Evolutionary conservation across 1,284 basidiomycete genomes (phyloP), one percentile per base, ranked within the genome.

Genomic region (Cryptococcus hybrid): DNA sequence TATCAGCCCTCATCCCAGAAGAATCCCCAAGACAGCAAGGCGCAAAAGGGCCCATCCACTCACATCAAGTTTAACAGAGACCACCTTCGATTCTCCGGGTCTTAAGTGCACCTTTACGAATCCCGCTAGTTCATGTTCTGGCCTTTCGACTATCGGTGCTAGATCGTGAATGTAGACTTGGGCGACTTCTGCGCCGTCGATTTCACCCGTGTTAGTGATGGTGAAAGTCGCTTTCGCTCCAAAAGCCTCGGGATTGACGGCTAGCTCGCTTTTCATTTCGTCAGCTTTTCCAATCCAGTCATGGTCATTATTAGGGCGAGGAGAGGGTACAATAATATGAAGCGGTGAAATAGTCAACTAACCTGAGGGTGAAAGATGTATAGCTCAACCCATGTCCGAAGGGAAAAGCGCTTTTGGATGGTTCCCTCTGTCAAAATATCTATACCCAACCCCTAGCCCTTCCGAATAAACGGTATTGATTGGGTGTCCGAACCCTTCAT

Each of bases 341-440:
- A 5, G 15, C 35, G 9, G 53, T 45, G 57, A 44, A 44, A 39
- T 46, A 55, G 30, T 30, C 30, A 30, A 30, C 30, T 30, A 30
- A 30, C 30, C 30, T 30, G 3, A 30, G 3, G 30, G 30, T 30
- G 30, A 30, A 49, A 15, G 3, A 15, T 5, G 47, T 55, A 45
- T 38, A 57, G 55, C 59, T 57, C 45, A 61, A 74, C 35, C 77
- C 77, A 56, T 72, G 65, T 0, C 83, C 83, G 62, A 84, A 84
- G 11, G 83, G 76, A 70, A 83, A 84, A 51, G 52, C 81, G 79
- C 58, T 79, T 2, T 79, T 79, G 11, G 78, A 68, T 64, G 70
- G 4, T 30, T 4, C 30, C 79, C 70, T 0, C 80, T 81, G 12
- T 54, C 57, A 54, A 56, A 61, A n/a, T 62, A 51, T 37, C 61